Evolutionary conservation across 2,329 filamentous ascomycete genomes (phyloP).

Genomic region (Herpotrichia juniperi): DNA sequence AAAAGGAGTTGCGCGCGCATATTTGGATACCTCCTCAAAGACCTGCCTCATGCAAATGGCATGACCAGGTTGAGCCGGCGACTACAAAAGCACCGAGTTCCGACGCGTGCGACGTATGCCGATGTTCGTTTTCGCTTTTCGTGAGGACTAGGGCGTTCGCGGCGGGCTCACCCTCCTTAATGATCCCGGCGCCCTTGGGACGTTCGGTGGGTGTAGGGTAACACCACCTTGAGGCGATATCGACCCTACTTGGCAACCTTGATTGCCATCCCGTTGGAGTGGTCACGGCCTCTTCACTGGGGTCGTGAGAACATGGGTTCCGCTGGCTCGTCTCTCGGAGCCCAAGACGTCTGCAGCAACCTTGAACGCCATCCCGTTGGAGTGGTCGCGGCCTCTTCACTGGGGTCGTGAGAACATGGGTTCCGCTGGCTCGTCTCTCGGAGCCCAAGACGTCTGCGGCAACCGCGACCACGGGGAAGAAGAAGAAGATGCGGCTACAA

Average conservation of each 20-base stretch:
- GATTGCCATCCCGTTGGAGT: constrained; percentile 1
- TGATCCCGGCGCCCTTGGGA: not conserved
- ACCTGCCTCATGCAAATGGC: constrained; percentile 34
- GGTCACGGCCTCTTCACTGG: not conserved
- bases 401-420: constrained; percentile 4
- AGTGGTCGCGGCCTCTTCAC: not conserved
- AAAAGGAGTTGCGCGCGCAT: no score
- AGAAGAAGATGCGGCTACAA: no score
- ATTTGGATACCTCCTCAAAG: constrained; percentile 33
- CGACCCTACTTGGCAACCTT: not conserved
- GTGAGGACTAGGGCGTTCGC: constrained; percentile 10
- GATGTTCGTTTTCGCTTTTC: constrained; percentile 28
- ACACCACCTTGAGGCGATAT: not conserved
- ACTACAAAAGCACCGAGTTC: constrained; percentile 24
- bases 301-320: constrained; percentile 1
- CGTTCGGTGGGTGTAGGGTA: not conserved
- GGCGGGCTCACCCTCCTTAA: not conserved
- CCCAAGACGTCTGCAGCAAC: constrained; percentile 8
- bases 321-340: constrained; percentile 1
- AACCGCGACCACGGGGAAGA: no score
- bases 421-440: not conserved
- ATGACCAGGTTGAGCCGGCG: constrained; percentile 38
- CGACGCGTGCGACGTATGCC: constrained; percentile 28
- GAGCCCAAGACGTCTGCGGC: constrained; percentile 9
- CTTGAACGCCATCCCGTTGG: not conserved